Evolutionary conservation across 2,329 filamentous ascomycete genomes (phyloP), one percentile per base, ranked within the genome.

Genomic region (Acrodontium crateriforme): DNA sequence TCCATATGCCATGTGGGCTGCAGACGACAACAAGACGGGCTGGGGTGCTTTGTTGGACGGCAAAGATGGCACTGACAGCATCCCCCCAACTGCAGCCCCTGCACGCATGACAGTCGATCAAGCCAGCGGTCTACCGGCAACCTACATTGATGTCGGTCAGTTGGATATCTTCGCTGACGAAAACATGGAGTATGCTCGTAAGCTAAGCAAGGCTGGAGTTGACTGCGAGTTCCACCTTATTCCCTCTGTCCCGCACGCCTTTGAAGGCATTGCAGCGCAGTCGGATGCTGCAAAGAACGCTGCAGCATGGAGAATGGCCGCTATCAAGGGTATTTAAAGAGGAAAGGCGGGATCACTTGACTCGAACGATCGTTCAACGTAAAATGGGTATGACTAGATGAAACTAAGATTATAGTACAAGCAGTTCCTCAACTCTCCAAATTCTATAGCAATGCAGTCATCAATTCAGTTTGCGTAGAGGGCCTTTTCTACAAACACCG

Each of bases 101-200:
- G 47, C 47, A 1, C 45, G 57, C 1, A 53, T 50, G 19, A 40
- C 32, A 4, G 31, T 31, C 6, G 44, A 36, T 9, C 48, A 52
- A 25, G 37, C 57, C n/a, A 44, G 48, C 17, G 53, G 51, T 0
- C 41, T 65, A 16, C 60, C 62, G 10, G 47, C 54, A 1, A 46
- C 55, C 1, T 65, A 60, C 32, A 55, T 67, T 17, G 55, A 59
- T 26, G 51, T 58, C 5, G 60, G 60, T 1, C 46, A 52, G 5
- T 40, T 59, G 19, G 61, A 66, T 39, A 42, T 59, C 16, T 63
- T 64, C 34, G 46, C 56, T 3, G 54, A 60, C 9, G 52, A 64
- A 32, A 46, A 44, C 25, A 31, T 63, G 11, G 45, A 47, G 13
- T 63, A 55, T 40, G 60, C 57, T 9, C 42, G 38, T 14, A 52